Evolutionary conservation across 306 rosid species (phyloP).

Genomic region (Delonix regia): DNA sequence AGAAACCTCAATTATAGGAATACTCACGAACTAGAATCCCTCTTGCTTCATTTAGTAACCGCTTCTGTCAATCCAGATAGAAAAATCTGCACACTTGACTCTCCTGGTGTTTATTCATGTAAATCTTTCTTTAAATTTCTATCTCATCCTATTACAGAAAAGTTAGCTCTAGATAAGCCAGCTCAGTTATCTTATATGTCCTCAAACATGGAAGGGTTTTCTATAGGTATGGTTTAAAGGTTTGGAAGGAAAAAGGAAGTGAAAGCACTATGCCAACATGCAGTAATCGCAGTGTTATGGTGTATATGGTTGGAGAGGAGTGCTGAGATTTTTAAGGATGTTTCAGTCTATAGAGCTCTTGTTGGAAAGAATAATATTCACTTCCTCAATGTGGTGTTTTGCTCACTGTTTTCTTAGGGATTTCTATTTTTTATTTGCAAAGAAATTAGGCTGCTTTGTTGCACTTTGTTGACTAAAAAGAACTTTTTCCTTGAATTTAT

Average conservation of each 20-base stretch:
- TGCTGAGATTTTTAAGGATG: background rate
- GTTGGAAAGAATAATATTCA: background rate
- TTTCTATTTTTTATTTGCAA: background rate
- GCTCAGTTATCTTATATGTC: background rate
- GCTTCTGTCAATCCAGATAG: background rate
- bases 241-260: background rate
- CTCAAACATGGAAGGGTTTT: background rate
- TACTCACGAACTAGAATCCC: too few species aligned
- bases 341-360: background rate
- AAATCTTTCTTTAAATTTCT: background rate
- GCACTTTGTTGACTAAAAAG: background rate
- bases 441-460: background rate
- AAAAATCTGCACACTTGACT: too few species aligned
- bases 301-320: background rate
- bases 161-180: background rate
- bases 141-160: background rate
- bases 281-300: background rate
- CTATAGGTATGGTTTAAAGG: background rate
- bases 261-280: background rate
- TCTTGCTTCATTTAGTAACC: background rate
- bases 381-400: background rate
- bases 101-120: background rate
- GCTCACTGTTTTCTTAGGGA: background rate
- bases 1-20: too few species aligned
- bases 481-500: background rate